Percentiles rank a stretch among this genome's conserved stretches.
phyloP scores from a whole-genome alignment of 805 yeast species.

The Torulaspora delbrueckii region DNA sequence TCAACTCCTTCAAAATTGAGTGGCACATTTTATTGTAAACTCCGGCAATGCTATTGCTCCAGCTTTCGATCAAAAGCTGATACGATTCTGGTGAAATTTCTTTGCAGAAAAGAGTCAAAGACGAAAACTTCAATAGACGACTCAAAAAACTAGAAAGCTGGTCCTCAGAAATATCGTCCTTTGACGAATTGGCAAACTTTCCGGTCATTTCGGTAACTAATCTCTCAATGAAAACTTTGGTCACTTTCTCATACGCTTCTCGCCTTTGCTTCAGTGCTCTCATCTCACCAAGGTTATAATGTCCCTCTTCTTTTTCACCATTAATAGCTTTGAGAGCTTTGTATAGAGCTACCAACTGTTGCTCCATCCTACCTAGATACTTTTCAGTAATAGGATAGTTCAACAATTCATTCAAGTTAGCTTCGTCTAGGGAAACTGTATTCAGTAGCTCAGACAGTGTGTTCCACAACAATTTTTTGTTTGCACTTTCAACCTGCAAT shows the following conservation, averaged over 20 bases:
- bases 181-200: constrained; percentile 40
- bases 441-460: constrained; percentile 64
- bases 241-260: constrained; percentile 52
- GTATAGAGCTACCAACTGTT: constrained; percentile 49
- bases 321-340: constrained; percentile 62
- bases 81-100: constrained; percentile 49
- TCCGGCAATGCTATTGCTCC: constrained; percentile 36
- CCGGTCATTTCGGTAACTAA: constrained; percentile 41
- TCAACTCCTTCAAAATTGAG: constrained; percentile 6
- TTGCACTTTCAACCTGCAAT: constrained; percentile 74
- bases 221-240: constrained; percentile 46
- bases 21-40: constrained; percentile 35
- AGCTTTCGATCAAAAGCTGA: constrained; percentile 38
- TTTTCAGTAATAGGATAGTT: constrained; percentile 45
- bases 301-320: constrained; percentile 41
- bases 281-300: constrained; percentile 55
- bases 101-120: constrained; percentile 54
- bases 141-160: constrained; percentile 35
- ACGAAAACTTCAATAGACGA: constrained; percentile 43
- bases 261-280: constrained; percentile 66
- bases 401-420: constrained; percentile 46
- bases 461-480: constrained; percentile 68
- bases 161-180: constrained; percentile 30
- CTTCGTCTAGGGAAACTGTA: constrained; percentile 62
- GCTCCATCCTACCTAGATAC: constrained; percentile 49